Base-by-base conservation (phyloP, 768 basidiomycete species). In the Boletellus ananas region DNA sequence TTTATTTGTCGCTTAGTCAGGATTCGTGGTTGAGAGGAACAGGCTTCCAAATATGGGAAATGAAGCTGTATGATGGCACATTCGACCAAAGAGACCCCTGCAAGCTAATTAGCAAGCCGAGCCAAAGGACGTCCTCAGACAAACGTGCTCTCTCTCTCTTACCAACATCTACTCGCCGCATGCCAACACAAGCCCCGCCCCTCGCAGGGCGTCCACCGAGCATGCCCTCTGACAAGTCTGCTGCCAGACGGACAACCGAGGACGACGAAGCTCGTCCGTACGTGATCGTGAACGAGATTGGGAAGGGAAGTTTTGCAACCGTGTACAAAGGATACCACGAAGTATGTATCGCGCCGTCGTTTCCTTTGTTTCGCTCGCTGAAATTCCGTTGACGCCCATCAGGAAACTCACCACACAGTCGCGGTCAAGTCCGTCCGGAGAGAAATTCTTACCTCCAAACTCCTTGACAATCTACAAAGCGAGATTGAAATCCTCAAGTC, bases 401-500 rank as follows among this genome's bases (percentile, higher is more conserved):
- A 94, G 90, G 85, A 88, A 60, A 85, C 84, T 3, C 80, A 83
- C 59, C 75, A 80, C 12, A 78, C 83, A 43, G 89, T 97, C 34
- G 96, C 96, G 8, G 86, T 99, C 72, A 98, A 99, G 77, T 90
- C 93, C 8, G 91, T 99, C 47, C 85, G 88, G 51, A 83, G 87
- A 45, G 83, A 87, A 62, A 90, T 85, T 58, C 80, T 99, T 34
- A 93, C 86, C 33, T 75, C 89, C 13, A 99, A 97, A 71, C 80
- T 97, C 16, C 84, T 97, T 50, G 94, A 98, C 73, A 98, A 97
- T 65, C 81, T 98, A n/a, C 93, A 96, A 67, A 90, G 89, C 59
- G 96, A 99, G 76, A 97, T 98, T 51, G 85, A 92, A 55, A 97
- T 99, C 55, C 81, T 98, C 60, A 98, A 97, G 74, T 84, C 85